A percentile compares a stretch with the other conserved stretches of the same genome.
Evolutionary conservation across 2,329 filamentous ascomycete species (phyloP).

Genomic region (Aspergillus spinulosporus): DNA sequence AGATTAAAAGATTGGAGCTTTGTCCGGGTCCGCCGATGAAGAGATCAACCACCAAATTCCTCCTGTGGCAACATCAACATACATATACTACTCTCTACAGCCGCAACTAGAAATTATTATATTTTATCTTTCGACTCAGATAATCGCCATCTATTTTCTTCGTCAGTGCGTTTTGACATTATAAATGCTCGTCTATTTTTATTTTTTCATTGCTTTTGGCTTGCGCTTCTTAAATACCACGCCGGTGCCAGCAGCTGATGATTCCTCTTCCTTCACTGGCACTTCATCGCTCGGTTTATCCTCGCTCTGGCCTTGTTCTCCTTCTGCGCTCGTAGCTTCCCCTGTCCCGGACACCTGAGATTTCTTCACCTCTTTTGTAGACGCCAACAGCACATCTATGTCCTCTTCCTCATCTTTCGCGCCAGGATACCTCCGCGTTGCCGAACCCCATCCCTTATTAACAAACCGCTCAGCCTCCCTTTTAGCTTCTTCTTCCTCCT

Average conservation of each 20-base stretch:
- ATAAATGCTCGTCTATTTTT: neutral
- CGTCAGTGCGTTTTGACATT: neutral
- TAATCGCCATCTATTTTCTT: neutral
- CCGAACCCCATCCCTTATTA: conserved; percentile 48
- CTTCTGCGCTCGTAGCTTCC: conserved; percentile 5
- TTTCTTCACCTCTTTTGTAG: conserved; percentile 42
- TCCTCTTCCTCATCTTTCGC: conserved; percentile 38
- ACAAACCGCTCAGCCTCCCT: conserved; percentile 33
- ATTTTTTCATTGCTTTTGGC: conserved; percentile 46
- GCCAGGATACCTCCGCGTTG: conserved; percentile 43
- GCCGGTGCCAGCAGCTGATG: conserved; percentile 27
- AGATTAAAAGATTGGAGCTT: conserved; percentile 17
- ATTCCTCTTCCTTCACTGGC: conserved; percentile 11
- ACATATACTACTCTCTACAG: neutral
- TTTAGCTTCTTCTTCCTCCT: conserved; percentile 44
- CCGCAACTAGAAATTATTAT: neutral
- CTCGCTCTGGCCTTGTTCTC: conserved; percentile 10
- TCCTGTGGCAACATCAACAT: conserved; percentile 2
- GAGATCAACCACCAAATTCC: conserved; percentile 6
- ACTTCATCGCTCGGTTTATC: conserved; percentile 12
- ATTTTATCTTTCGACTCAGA: neutral
- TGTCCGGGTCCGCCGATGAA: conserved; percentile 23
- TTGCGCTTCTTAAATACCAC: conserved; percentile 54
- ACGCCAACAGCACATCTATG: conserved; percentile 46
- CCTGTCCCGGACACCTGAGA: conserved; percentile 25